Evolutionary conservation across 352 stramenopile genomes (phyloP), one percentile per base, ranked within the genome.

Genomic region (Aphanomyces cochlioides): DNA sequence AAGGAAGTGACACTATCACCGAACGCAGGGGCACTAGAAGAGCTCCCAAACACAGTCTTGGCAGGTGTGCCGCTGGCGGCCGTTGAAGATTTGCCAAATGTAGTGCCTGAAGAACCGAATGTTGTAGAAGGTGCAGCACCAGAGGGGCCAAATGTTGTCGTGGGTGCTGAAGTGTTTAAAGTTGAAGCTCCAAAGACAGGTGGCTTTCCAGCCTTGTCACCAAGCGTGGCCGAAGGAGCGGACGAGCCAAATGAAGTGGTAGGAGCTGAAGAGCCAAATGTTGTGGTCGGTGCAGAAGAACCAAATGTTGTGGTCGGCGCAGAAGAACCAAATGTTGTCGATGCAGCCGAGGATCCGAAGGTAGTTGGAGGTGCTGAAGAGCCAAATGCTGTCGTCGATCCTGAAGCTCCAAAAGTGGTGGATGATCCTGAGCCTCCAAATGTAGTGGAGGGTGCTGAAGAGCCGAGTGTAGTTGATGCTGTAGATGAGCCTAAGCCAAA

Each of bases 1-100:
- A 66, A 66, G 58, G 19, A 17, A 6, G 58, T 66, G 19, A 21
- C 19, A 61, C 56, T 61, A 61, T 17, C 17, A 61, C 56, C 19
- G 21, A 2, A 38, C 1, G 56, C 19, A 61, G 56, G 21, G 13
- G 21, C 37, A 61, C 13, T 15, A 21, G 13, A n/a, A 53, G 45
- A n/a, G n/a, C 45, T 15, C n/a, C 45, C 45, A 53, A 53, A 53
- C 45, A 19, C n/a, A 53, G 45, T 53, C 28, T 28, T 28, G n/a
- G n/a, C n/a, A n/a, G n/a, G n/a, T n/a, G n/a, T n/a, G 28, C 28
- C 28, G 28, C 28, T 28, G 45, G 43, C 19, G 19, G 37, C 39
- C 19, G 47, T 12, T 19, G 60, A 10, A n/a, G 60, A 38, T 4
- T 15, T 68, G n/a, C 50, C n/a, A 58, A 58, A 58, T 19, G 50